Evolutionary conservation across 805 yeast species (phyloP).

Genomic region (Myxozyma monticola): DNA sequence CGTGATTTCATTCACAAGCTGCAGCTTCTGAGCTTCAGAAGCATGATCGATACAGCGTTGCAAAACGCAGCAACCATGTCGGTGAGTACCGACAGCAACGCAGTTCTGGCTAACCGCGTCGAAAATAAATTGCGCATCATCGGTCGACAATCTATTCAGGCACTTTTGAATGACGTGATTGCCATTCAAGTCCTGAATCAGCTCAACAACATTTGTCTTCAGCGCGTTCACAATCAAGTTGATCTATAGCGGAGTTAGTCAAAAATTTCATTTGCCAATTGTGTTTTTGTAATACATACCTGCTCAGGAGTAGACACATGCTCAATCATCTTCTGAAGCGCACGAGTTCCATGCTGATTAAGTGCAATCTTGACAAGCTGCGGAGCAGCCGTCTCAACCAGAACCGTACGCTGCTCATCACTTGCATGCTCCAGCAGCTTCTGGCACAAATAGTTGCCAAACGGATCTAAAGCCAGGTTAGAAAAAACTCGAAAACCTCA

Average conservation of each 20-base stretch:
- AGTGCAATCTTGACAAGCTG: constrained; percentile 77
- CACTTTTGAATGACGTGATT: constrained; percentile 96
- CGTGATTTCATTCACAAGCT: constrained; percentile 67
- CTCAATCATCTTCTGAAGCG: constrained; percentile 88
- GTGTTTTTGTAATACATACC: too few relatives aligned
- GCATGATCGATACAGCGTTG: constrained; percentile 96
- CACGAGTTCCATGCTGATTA: constrained; percentile 95
- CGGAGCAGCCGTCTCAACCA: constrained; percentile 71
- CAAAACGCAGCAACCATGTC: constrained; percentile 96
- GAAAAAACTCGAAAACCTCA: background rate
- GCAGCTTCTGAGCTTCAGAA: constrained; percentile 62
- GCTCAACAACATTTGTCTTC: constrained; percentile 67
- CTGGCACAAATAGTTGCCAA: constrained; percentile 95
- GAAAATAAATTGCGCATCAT: constrained; percentile 83
- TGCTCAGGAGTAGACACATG: constrained; percentile 73
- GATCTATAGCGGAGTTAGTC: constrained; percentile 37
- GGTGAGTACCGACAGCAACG: constrained; percentile 82
- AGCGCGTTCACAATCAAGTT: constrained; percentile 60
- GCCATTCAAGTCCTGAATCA: constrained; percentile 90
- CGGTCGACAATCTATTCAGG: constrained; percentile 65
- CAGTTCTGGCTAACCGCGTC: constrained; percentile 77
- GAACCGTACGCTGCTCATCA: constrained; percentile 63
- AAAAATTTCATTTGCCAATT: too few relatives aligned
- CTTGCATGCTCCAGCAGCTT: constrained; percentile 78
- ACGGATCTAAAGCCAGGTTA: constrained; percentile 63